Evolutionary conservation across 345 rosid species (phyloP).

Genomic region (Garcia nutans): DNA sequence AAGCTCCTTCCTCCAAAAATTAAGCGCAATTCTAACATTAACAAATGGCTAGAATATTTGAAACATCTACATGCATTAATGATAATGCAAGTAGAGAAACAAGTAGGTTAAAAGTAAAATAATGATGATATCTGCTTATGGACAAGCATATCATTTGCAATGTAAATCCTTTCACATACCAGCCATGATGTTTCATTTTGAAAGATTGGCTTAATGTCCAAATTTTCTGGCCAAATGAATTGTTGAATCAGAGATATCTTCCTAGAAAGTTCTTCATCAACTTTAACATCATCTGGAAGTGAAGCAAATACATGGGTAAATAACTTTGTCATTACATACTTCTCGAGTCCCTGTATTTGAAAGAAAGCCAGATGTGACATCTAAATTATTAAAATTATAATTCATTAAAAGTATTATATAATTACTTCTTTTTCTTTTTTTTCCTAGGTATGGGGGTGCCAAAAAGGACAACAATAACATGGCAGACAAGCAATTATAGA

Average conservation of each 20-base stretch:
- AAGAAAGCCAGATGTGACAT: constrained; percentile 24
- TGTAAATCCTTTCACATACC: constrained; percentile 45
- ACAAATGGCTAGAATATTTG: neutral
- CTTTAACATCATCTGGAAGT: constrained; percentile 73
- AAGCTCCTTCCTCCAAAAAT: too few relatives aligned
- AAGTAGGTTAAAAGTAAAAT: neutral
- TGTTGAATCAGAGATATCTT: constrained; percentile 86
- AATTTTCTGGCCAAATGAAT: constrained; percentile 73
- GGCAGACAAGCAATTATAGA: neutral
- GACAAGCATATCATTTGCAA: constrained; percentile 2
- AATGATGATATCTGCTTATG: neutral
- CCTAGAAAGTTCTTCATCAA: constrained; percentile 70
- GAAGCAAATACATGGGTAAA: constrained; percentile 90
- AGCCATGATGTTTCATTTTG: constrained; percentile 96
- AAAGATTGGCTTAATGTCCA: constrained; percentile 80
- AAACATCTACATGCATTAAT: neutral
- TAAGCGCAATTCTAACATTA: neutral
- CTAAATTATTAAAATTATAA: constrained; percentile 14
- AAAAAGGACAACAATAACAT: neutral
- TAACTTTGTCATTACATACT: constrained; percentile 96
- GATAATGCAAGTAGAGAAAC: neutral
- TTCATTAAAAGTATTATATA: constrained; percentile 8
- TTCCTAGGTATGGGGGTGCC: neutral
- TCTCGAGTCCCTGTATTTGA: constrained; percentile 77
- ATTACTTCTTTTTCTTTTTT: neutral